phyloP scores from a whole-genome alignment of 768 basidiomycete genomes.

The Pleurotus salmoneostramineus region DNA sequence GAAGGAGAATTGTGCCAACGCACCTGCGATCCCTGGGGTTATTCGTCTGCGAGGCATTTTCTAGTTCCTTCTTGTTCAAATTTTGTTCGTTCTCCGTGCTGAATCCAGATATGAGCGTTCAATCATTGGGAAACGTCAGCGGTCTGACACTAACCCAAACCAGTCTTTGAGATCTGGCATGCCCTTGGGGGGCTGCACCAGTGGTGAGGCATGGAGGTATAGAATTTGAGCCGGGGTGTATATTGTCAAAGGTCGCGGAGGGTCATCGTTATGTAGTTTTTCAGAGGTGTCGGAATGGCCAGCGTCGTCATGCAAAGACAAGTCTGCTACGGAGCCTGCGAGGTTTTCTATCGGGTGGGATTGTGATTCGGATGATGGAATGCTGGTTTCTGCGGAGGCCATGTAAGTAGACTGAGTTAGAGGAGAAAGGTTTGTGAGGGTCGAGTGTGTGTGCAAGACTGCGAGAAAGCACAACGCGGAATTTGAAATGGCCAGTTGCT shows the following conservation, averaged over 20 bases:
- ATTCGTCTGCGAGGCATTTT: constrained; percentile 43
- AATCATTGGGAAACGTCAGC: constrained; percentile 18
- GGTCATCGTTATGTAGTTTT: constrained; percentile 23
- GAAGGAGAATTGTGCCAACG: constrained; percentile 14
- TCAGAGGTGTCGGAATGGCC: constrained; percentile 17
- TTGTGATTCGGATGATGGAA: neutral
- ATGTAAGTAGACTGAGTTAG: neutral
- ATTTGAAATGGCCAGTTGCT: constrained; percentile 11
- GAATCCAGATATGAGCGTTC: constrained; percentile 16
- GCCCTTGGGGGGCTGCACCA: constrained; percentile 63
- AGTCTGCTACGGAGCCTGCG: constrained; percentile 21
- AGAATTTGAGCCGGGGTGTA: constrained; percentile 74
- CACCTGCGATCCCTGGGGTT: constrained; percentile 69
- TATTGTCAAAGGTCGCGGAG: constrained; percentile 47
- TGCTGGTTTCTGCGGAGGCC: neutral
- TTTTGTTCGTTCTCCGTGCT: constrained; percentile 63
- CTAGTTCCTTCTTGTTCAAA: constrained; percentile 66
- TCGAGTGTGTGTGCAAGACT: neutral
- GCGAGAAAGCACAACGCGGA: constrained; percentile 8
- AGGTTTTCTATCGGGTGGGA: neutral
- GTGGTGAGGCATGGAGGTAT: constrained; percentile 65
- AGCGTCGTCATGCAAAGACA: constrained; percentile 22
- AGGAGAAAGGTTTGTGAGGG: neutral
- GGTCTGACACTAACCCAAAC: constrained; percentile 70
- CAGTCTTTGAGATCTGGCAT: constrained; percentile 85